phyloP scores from a whole-genome alignment of 495 filamentous ascomycete species.

The Achaetomiella virescens region DNA sequence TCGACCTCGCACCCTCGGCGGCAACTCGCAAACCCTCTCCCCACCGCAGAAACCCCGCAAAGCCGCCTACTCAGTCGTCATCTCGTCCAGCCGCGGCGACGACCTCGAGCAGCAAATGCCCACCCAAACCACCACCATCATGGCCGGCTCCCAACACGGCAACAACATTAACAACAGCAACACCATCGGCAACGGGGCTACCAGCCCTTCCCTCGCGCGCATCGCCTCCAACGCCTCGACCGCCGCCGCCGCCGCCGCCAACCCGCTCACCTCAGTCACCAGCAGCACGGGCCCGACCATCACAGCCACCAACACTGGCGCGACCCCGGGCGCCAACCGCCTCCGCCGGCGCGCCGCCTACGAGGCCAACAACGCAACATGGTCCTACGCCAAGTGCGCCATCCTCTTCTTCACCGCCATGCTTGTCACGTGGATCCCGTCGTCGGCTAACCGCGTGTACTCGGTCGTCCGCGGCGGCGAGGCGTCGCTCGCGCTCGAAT shows the following conservation, averaged over 20 bases:
- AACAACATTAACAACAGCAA: too few species aligned
- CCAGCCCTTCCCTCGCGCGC: background rate
- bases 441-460: slow-evolving; percentile 74
- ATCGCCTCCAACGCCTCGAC: background rate
- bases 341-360: slow-evolving; percentile 20
- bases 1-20: slow-evolving; percentile 7
- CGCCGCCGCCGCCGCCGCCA: background rate
- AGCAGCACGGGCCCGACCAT: background rate
- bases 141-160: background rate
- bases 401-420: slow-evolving; percentile 79
- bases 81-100: slow-evolving; percentile 32
- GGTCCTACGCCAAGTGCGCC: slow-evolving; percentile 77
- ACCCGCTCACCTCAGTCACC: slow-evolving; percentile 1
- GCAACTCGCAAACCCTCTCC: background rate
- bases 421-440: slow-evolving; percentile 80
- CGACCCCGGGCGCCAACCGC: background rate
- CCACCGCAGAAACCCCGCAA: slow-evolving; percentile 18
- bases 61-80: slow-evolving; percentile 44
- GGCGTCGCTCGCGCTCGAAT: slow-evolving; percentile 56
- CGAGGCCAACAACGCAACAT: slow-evolving; percentile 52
- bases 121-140: slow-evolving; percentile 12
- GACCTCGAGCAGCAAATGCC: slow-evolving; percentile 14
- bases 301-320: background rate
- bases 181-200: background rate
- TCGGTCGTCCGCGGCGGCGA: slow-evolving; percentile 49